These are phyloP conservation scores for Nicotiana obtusifolia DNA, from an alignment of 257 asterid genomes.

Conservation along the genomic window DNA sequence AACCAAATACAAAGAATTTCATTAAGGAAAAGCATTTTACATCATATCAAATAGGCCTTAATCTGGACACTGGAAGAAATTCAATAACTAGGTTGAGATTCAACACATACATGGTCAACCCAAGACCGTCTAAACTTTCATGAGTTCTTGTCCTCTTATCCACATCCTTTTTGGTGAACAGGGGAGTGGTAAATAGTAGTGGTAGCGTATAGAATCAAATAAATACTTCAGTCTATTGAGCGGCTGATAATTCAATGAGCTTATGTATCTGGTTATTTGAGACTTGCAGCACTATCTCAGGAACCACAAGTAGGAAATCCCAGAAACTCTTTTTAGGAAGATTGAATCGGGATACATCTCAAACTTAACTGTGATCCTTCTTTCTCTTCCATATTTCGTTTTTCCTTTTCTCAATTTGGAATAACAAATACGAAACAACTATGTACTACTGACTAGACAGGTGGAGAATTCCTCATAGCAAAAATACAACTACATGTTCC, in stretches of 20 bases:
- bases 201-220: neutral
- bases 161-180: neutral
- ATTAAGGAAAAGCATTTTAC: neutral
- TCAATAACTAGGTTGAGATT: neutral
- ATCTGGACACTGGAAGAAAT: neutral
- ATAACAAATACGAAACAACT: neutral
- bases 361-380: slow-evolving; percentile 36
- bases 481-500: neutral
- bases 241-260: neutral
- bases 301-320: slow-evolving; percentile 65
- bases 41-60: neutral
- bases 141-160: neutral
- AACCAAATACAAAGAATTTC: neutral
- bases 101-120: neutral
- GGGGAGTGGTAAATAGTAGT: neutral
- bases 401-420: neutral
- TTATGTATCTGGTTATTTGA: slow-evolving; percentile 54
- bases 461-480: neutral
- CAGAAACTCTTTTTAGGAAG: slow-evolving; percentile 55
- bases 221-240: neutral
- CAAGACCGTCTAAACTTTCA: neutral
- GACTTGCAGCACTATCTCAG: slow-evolving; percentile 50
- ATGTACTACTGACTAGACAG: slow-evolving; percentile 1
- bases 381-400: slow-evolving; percentile 43
- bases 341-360: slow-evolving; percentile 43